Percentiles rank a stretch among this genome's conserved stretches.
Evolutionary conservation across 257 asterid species (phyloP).

Genomic region (Solanum ossicruentum): DNA sequence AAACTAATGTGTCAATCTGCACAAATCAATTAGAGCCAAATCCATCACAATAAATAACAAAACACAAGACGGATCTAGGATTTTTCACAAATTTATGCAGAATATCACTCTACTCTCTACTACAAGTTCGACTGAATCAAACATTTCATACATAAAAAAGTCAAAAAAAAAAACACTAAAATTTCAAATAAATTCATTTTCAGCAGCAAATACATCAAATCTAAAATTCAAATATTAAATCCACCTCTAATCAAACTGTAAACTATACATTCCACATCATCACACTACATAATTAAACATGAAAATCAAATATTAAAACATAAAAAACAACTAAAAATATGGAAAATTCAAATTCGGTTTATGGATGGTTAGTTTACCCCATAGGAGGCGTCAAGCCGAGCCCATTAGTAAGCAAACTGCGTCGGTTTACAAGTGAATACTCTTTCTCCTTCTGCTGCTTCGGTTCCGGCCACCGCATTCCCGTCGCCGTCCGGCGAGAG

Average conservation of each 20-base stretch:
- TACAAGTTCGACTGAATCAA: neutral
- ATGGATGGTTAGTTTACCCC: conserved; percentile 14
- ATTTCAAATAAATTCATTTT: neutral
- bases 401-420: conserved; percentile 27
- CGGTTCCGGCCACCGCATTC: neutral
- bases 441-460: neutral
- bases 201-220: neutral
- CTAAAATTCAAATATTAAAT: neutral
- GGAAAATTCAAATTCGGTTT: neutral
- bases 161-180: neutral
- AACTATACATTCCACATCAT: neutral
- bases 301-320: neutral
- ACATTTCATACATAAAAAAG: neutral
- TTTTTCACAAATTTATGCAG: neutral
- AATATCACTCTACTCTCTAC: neutral
- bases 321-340: neutral
- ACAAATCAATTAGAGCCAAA: neutral
- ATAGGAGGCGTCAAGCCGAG: conserved; percentile 44
- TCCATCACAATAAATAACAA: neutral
- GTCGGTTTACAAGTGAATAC: neutral
- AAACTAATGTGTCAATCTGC: neutral
- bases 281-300: neutral
- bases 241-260: neutral
- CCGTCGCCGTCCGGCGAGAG: neutral
- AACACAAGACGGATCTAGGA: neutral